Evolutionary conservation across 2,329 filamentous ascomycete genomes (phyloP).

Genomic region (Fusarium veterinarium): DNA sequence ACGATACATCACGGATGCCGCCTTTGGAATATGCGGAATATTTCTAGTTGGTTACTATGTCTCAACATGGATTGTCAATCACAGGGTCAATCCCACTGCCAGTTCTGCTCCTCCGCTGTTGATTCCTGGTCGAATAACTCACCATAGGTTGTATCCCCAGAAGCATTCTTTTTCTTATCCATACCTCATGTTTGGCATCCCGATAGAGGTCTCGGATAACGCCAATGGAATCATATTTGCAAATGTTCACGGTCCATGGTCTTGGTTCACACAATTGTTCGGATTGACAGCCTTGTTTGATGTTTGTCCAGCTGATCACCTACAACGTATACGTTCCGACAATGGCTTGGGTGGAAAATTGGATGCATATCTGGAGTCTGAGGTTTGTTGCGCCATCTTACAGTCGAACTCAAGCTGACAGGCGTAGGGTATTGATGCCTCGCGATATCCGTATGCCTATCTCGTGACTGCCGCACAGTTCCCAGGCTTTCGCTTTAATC

Average conservation of each 20-base stretch:
- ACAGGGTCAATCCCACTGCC: neutral
- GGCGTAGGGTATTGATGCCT: conserved; percentile 66
- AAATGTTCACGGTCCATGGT: conserved; percentile 40
- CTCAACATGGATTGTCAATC: neutral
- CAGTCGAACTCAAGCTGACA: conserved; percentile 12
- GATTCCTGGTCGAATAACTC: conserved; percentile 73
- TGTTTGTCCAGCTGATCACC: conserved; percentile 69
- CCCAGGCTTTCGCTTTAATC: conserved; percentile 78
- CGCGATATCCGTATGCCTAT: conserved; percentile 74
- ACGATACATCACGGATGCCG: conserved; percentile 1
- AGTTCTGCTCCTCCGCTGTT: conserved; percentile 58
- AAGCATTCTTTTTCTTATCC: conserved; percentile 77
- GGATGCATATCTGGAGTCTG: conserved; percentile 65
- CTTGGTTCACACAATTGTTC: conserved; percentile 48
- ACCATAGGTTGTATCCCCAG: conserved; percentile 74
- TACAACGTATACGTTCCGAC: conserved; percentile 63
- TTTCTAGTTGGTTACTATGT: neutral
- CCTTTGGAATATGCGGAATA: neutral
- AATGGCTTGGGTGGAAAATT: conserved; percentile 73
- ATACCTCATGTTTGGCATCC: conserved; percentile 76
- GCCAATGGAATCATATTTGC: conserved; percentile 67
- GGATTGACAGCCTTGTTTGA: conserved; percentile 63
- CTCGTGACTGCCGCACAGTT: conserved; percentile 77
- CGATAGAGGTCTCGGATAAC: conserved; percentile 69
- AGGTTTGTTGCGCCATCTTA: conserved; percentile 55